Evolutionary conservation across 805 yeast species (phyloP), one percentile per base, ranked within the genome.

Genomic region (Priceomyces haplophilus): DNA sequence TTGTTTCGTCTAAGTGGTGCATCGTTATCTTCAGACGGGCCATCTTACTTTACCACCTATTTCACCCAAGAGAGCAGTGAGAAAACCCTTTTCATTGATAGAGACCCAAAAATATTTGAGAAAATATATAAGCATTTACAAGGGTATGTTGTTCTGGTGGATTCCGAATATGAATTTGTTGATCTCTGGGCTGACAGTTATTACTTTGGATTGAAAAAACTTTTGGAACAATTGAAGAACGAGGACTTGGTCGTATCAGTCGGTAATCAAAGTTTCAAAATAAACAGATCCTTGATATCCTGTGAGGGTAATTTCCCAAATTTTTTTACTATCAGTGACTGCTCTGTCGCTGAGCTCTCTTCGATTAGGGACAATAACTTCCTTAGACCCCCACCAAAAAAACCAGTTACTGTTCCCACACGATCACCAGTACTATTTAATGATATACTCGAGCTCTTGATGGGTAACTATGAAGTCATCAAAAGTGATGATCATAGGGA

Each of bases 41-140:
- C 97, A 0, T 86, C 95, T 3, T 88, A 85, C 58, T 90, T 89
- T 67, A 88, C 97, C 2, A 69, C 75, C 20, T 87, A 70, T 64
- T 89, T 89, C 58, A 51, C 54, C 4, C 54, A 65, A 16, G 61
- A 62, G 5, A 67, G 52, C 2, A 74, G 73, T 44, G 67, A 64
- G 7, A 69, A 66, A 31, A 63, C 74, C 0, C 59, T 87, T 7
- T 80, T 79, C 52, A 79, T 89, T 42, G 97, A 89, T 59, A 67
- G 97, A 29, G 82, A 83, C 7, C 84, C 95, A 0, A 67, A 61
- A 1, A 76, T 86, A 0, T 89, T 89, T 58, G 77, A 79, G 42
- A 67, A 72, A 47, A 85, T 89, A 15, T 78, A 78, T 51, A 56
- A 68, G 45, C 96, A 90, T 65, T 64, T 89, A 30, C 95, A 85